These are phyloP conservation scores for Coemansia sp. DNA, from an alignment of 192 early-diverging fungal genomes.

Conservation along the genomic window DNA sequence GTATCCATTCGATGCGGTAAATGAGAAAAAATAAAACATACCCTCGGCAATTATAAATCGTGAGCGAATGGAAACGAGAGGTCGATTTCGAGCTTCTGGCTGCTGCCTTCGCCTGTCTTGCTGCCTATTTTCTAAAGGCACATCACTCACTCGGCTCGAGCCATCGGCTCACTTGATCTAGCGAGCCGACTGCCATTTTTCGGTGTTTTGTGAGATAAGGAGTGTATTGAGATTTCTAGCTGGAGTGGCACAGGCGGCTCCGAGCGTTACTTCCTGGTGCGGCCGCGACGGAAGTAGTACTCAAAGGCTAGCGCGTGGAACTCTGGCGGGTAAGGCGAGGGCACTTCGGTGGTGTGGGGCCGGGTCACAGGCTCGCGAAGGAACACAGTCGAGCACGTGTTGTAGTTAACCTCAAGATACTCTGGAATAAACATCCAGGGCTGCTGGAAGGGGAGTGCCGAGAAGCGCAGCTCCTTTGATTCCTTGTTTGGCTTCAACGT, in stretches of 20 bases:
- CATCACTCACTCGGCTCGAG: background rate
- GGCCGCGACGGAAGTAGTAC: slow-evolving; percentile 74
- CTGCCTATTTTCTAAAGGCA: background rate
- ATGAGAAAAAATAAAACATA: background rate
- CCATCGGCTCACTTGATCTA: background rate
- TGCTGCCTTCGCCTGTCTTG: background rate
- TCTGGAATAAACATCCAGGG: slow-evolving; percentile 96
- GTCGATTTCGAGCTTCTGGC: background rate
- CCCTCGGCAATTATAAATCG: slow-evolving; percentile 3
- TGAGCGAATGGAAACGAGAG: background rate
- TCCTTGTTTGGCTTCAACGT: slow-evolving; percentile 57
- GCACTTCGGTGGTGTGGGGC: slow-evolving; percentile 83
- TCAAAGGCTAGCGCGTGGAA: slow-evolving; percentile 89
- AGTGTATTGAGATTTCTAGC: background rate
- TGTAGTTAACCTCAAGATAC: slow-evolving; percentile 97
- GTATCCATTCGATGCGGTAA: background rate
- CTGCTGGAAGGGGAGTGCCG: slow-evolving; percentile 72
- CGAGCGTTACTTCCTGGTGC: slow-evolving; percentile 35
- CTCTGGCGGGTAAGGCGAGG: slow-evolving; percentile 89
- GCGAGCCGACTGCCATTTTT: background rate
- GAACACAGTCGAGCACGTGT: slow-evolving; percentile 85
- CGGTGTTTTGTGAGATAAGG: background rate
- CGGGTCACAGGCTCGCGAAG: slow-evolving; percentile 85
- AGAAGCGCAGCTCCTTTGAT: slow-evolving; percentile 59
- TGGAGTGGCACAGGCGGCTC: background rate